These are phyloP conservation scores for Aspergillus steynii DNA, from an alignment of 495 filamentous ascomycete genomes.

Conservation along the genomic window DNA sequence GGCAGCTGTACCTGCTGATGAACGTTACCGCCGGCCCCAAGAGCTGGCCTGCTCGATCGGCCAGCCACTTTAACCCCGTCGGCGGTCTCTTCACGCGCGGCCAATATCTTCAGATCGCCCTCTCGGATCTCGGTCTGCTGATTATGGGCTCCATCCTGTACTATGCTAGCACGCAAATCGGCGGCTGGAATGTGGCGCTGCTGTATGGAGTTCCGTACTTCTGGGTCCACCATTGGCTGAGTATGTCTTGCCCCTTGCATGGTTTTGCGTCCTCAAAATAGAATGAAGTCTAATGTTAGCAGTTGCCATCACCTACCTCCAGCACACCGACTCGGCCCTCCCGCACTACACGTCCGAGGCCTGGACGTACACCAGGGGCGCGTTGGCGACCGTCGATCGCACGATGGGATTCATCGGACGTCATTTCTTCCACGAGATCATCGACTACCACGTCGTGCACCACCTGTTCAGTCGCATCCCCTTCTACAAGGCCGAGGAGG, in stretches of 20 bases:
- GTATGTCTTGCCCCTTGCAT: constrained; percentile 27
- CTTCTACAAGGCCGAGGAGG: constrained; percentile 90
- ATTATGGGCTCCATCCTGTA: constrained; percentile 46
- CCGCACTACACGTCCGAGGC: constrained; percentile 77
- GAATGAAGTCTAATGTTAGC: constrained; percentile 6
- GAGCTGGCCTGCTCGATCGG: constrained; percentile 44
- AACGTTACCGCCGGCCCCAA: constrained; percentile 54
- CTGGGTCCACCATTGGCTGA: constrained; percentile 64
- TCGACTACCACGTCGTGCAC: constrained; percentile 90
- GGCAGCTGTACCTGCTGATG: constrained; percentile 55
- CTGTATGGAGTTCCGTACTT: constrained; percentile 57
- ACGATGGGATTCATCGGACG: constrained; percentile 88
- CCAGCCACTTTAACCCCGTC: constrained; percentile 61
- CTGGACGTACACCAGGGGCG: constrained; percentile 86
- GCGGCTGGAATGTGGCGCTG: constrained; percentile 50
- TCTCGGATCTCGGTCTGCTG: constrained; percentile 60
- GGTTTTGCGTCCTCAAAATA: background rate
- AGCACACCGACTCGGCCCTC: constrained; percentile 83
- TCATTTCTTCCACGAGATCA: constrained; percentile 84
- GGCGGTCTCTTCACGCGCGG: constrained; percentile 61
- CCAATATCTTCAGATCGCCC: constrained; percentile 54
- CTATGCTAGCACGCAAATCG: constrained; percentile 45
- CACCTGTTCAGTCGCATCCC: constrained; percentile 84
- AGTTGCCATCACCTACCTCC: constrained; percentile 86
- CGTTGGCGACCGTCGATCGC: constrained; percentile 84